These are phyloP conservation scores for Dipteronia dyeriana DNA, from an alignment of 345 rosid species.

Conservation along the genomic window DNA sequence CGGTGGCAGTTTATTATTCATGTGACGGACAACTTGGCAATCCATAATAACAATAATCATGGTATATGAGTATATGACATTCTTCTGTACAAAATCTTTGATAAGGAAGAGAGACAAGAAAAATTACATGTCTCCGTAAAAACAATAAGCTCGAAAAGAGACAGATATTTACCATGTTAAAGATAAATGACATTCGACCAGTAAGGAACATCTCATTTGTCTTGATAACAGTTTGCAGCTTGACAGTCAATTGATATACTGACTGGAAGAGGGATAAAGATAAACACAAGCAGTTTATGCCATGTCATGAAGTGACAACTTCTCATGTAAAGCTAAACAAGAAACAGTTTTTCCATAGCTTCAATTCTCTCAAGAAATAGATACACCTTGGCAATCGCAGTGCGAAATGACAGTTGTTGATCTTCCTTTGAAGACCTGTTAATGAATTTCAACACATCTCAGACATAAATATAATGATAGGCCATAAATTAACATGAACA, in stretches of 20 bases:
- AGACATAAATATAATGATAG: neutral
- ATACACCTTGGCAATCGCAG: slow-evolving; percentile 79
- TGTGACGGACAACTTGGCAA: neutral
- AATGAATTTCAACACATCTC: neutral
- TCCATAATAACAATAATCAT: neutral
- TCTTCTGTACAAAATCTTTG: neutral
- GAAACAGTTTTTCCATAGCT: neutral
- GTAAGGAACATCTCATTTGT: slow-evolving; percentile 97
- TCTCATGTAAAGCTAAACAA: neutral
- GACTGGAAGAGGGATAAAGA: slow-evolving; percentile 52
- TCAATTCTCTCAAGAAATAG: slow-evolving; percentile 6
- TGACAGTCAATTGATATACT: slow-evolving; percentile 87
- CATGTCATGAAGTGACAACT: slow-evolving; percentile 3
- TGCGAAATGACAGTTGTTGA: slow-evolving; percentile 77
- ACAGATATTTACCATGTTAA: slow-evolving; percentile 59
- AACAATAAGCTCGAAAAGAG: neutral
- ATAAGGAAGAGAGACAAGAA: neutral
- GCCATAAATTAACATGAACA: slow-evolving; percentile 1
- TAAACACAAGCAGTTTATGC: slow-evolving; percentile 8
- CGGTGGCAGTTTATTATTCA: neutral
- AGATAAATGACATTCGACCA: slow-evolving; percentile 88
- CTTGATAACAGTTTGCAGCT: slow-evolving; percentile 81
- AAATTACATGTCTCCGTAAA: neutral
- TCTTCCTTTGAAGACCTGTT: slow-evolving; percentile 72
- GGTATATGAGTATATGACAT: neutral